Evolutionary conservation across 225 moss, liverwort and hornwort species (phyloP), one percentile per base, ranked within the genome.

Genomic region (Climacium dendroides): DNA sequence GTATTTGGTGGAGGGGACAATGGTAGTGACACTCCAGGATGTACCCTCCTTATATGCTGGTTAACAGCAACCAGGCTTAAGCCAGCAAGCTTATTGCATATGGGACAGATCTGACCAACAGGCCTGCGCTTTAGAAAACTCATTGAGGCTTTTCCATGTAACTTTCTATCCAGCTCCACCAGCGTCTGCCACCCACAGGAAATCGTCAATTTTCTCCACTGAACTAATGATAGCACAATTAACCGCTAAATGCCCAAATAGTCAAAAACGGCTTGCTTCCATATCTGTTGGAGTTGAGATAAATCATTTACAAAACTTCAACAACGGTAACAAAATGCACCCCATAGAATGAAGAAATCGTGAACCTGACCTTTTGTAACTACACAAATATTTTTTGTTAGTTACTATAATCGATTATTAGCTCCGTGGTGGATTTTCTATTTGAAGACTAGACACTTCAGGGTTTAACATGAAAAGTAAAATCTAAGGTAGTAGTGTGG

Each of bases 121-220:
- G 98, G 98, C 52, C 89, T 94, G 47, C 94, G 97, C 84, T 93
- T 95, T 15, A 89, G 83, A 75, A 96, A 95, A 84, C 90, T 91
- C 98, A 98, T 98, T 16, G 98, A 98, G 45, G 93, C 94, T 84
- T 93, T 91, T 48, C 98, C 97, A 84, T 98, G 93, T 37, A 98
- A 84, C 72, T 94, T 90, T 76, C 34, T 86, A 87, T 98, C 98
- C 74, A 98, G 87, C 45, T 91, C 91, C 78, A 96, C 92, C 39
- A 98, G 89, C n/a, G 90, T 91, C 94, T 94, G 94, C 83, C 65
- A 89, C 18, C 75, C 78, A 77, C 60, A 89, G 13, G 24, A 29
- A 81, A 52, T 53, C 73, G 25, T 90, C 73, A 86, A 35, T 50
- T 71, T 62, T 11, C 41, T 71, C 16, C 39, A 72, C 45, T 81